phyloP scores from a whole-genome alignment of 257 asterid species.

The Penstemon eatonii region DNA sequence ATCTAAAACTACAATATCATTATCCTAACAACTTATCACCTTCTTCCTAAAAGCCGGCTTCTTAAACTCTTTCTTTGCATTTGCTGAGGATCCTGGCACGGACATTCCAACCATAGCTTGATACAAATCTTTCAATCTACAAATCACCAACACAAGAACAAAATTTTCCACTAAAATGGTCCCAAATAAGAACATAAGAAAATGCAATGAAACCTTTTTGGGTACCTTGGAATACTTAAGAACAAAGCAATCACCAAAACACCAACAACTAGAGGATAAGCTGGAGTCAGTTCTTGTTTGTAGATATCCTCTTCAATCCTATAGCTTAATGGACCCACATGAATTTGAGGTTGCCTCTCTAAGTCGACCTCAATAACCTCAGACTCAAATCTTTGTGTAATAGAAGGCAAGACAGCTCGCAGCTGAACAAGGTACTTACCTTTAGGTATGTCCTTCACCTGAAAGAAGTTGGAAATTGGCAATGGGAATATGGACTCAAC shows the following conservation, averaged over 20 bases:
- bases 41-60: slow-evolving; percentile 56
- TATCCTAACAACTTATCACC: slow-evolving; percentile 30
- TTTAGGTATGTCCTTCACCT: slow-evolving; percentile 88
- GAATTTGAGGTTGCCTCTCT: slow-evolving; percentile 61
- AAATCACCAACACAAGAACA: slow-evolving; percentile 1
- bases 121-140: slow-evolving; percentile 72
- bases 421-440: slow-evolving; percentile 84
- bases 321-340: slow-evolving; percentile 77
- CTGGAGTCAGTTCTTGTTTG: slow-evolving; percentile 90
- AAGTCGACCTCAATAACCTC: slow-evolving; percentile 80
- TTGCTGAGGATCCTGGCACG: slow-evolving; percentile 36
- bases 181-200: neutral
- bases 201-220: neutral
- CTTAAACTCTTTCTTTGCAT: slow-evolving; percentile 67
- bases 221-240: slow-evolving; percentile 87
- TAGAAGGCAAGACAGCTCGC: slow-evolving; percentile 58
- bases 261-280: slow-evolving; percentile 83
- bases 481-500: slow-evolving; percentile 75
- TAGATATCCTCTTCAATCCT: slow-evolving; percentile 58
- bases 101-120: slow-evolving; percentile 50
- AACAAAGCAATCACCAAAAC: slow-evolving; percentile 66
- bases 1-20: too few species aligned
- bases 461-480: slow-evolving; percentile 90
- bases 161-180: slow-evolving; percentile 13
- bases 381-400: slow-evolving; percentile 61